Base-by-base conservation (phyloP, 495 filamentous ascomycete genomes). In the Podospora tetraspora region DNA sequence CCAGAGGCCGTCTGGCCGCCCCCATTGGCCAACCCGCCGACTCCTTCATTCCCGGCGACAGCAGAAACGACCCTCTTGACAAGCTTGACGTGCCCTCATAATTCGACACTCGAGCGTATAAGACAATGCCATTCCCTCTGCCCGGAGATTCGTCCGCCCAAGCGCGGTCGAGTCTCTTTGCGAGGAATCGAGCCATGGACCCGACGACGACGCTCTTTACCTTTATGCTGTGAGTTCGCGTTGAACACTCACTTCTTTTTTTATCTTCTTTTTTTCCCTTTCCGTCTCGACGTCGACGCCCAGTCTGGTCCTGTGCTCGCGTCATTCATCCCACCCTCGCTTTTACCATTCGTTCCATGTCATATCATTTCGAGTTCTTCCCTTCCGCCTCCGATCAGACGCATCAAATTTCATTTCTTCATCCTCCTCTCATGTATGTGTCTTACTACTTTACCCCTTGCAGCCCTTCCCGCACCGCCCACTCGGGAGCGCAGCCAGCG, bases 161-260 rank as follows among this genome's bases (percentile, higher is more conserved):
- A 70, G 70, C 66, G 73, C 69, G 73, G 69, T 16, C 70, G 69
- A 71, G 69, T 77, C 68, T 22, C 70, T 66, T 59, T 22, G 27
- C 59, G 61, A 60, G 52, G 13, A 63, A 63, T 43, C 61, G 64
- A 75, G 70, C 69, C 74, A 91, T 91, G 89, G 81, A 85, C 74
- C 81, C 80, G 57, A 88, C 85, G n/a, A 90, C 88, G n/a, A 90
- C 89, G 24, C 84, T 92, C 73, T 88, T 90, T 80, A 90, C 89
- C 66, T 91, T 91, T 71, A 81, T 90, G 78, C 77, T 92, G 89
- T 91, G 81, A 88, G 88, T 87, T 70, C 56, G 67, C 69, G 19
- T 68, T 70, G 32, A 21, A 71, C 65, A 32, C 67, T 27, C 32
- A 52, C 58, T 57, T 66, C 71, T 68, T 57, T 68, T 64, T 71